These are phyloP conservation scores for Ophiostoma sp. DNA, from an alignment of 2,329 filamentous ascomycete genomes.

Conservation along the genomic window DNA sequence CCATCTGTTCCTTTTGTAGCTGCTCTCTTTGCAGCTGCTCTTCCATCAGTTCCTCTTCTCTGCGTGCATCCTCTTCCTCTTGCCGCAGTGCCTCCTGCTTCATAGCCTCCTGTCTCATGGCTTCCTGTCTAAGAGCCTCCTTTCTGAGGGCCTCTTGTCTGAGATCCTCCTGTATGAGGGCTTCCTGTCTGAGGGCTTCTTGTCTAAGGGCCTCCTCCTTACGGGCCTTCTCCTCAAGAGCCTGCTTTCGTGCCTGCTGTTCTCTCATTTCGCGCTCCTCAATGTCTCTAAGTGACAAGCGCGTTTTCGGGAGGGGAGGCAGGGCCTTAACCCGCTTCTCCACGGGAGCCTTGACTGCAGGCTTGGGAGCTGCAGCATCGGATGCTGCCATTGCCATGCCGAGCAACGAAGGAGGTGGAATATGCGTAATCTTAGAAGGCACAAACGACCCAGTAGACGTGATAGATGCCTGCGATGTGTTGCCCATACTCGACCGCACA, in stretches of 20 bases:
- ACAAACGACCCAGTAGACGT: constrained; percentile 10
- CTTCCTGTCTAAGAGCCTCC: not conserved
- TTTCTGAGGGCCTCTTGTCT: not conserved
- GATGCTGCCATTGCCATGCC: not conserved
- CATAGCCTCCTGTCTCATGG: not conserved
- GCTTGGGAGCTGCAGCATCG: not conserved
- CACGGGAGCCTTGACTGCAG: not conserved
- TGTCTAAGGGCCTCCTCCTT: constrained; percentile 19
- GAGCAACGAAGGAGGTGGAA: constrained; percentile 17
- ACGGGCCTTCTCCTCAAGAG: constrained; percentile 1
- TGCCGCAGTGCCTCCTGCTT: not conserved
- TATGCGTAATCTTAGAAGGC: constrained; percentile 20
- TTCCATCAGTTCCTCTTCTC: not conserved
- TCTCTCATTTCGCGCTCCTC: constrained; percentile 13
- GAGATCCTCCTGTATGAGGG: not conserved
- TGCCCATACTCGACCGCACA: constrained; percentile 15
- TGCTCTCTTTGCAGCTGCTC: constrained; percentile 8
- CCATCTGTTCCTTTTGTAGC: not conserved
- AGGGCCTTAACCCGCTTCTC: constrained; percentile 4
- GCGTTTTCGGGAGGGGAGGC: constrained; percentile 6
- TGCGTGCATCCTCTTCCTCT: not conserved
- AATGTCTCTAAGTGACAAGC: constrained; percentile 8
- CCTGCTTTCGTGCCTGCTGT: constrained; percentile 4
- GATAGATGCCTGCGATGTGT: not conserved
- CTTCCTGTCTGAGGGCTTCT: constrained; percentile 20